Percentiles rank a stretch among this genome's conserved stretches.
phyloP scores from a whole-genome alignment of 1,139 yeast species.

The Magnusiomyces starmeri region DNA sequence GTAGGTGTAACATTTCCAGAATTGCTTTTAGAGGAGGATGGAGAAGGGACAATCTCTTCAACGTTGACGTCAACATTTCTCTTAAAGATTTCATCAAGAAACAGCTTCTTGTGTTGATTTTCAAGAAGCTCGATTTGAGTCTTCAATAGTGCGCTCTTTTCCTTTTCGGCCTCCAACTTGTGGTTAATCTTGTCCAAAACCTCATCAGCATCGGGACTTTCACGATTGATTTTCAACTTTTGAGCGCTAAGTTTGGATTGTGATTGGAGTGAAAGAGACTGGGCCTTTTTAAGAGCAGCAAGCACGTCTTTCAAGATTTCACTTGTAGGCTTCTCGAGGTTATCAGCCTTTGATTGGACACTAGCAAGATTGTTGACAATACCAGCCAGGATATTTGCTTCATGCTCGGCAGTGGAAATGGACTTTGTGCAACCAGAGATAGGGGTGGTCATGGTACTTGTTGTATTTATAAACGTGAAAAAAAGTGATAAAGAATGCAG shows the following conservation, averaged over 20 bases:
- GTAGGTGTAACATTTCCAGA: no score
- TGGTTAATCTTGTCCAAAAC: not conserved
- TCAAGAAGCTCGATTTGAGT: not conserved
- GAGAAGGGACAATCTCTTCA: not conserved
- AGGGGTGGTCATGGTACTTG: no score
- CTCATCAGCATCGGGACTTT: not conserved
- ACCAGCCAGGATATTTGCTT: not conserved
- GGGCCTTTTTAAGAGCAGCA: not conserved
- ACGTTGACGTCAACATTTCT: not conserved
- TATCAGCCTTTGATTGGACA: not conserved
- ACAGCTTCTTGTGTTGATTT: not conserved
- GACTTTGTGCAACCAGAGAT: not conserved
- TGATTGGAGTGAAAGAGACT: not conserved
- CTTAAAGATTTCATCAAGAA: not conserved
- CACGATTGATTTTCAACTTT: not conserved
- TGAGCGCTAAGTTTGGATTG: not conserved
- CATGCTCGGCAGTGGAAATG: not conserved
- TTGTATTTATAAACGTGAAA: no score
- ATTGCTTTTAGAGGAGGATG: no score
- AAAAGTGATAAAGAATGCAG: no score
- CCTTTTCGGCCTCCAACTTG: not conserved
- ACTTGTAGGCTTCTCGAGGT: not conserved
- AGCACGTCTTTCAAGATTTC: not conserved
- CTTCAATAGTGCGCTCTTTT: not conserved
- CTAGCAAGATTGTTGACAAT: not conserved